A percentile compares a stretch with the other conserved stretches of the same genome.
These are phyloP conservation scores for Mortierella alpina DNA, from an alignment of 192 early-diverging fungal species.

Conservation along the genomic window DNA sequence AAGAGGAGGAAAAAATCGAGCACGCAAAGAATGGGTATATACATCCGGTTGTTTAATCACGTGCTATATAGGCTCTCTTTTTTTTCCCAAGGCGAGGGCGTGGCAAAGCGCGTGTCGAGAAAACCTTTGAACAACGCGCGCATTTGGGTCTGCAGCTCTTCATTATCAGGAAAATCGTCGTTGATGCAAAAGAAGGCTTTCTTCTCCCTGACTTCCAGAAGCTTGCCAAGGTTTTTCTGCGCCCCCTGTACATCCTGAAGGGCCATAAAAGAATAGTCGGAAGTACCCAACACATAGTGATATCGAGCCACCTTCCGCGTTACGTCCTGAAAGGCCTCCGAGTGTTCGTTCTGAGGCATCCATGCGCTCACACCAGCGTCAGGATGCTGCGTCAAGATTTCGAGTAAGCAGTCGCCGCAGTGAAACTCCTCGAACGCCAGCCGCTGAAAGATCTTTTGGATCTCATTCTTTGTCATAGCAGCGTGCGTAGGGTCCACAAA, in stretches of 20 bases:
- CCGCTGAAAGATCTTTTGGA: slow-evolving; percentile 23
- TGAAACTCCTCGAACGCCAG: slow-evolving; percentile 39
- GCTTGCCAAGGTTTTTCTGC: slow-evolving; percentile 7
- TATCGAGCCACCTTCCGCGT: slow-evolving; percentile 11
- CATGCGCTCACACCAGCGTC: slow-evolving; percentile 27
- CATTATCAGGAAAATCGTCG: slow-evolving; percentile 36
- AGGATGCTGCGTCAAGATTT: slow-evolving; percentile 43
- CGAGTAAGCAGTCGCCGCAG: slow-evolving; percentile 52
- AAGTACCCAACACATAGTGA: slow-evolving; percentile 46
- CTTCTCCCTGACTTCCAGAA: not conserved
- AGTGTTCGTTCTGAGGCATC: slow-evolving; percentile 32
- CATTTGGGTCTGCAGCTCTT: slow-evolving; percentile 10
- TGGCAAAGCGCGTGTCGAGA: slow-evolving; percentile 29
- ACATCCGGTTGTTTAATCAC: no score
- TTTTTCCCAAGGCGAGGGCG: slow-evolving; percentile 23
- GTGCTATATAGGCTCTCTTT: no score
- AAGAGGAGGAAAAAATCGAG: slow-evolving; percentile 1
- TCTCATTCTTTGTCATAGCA: not conserved
- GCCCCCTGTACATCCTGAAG: slow-evolving; percentile 9
- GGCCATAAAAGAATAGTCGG: slow-evolving; percentile 39
- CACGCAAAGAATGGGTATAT: no score
- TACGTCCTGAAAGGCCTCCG: slow-evolving; percentile 20
- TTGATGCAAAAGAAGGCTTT: slow-evolving; percentile 51
- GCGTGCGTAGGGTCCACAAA: slow-evolving; percentile 15
- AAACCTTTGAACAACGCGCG: slow-evolving; percentile 17